Base-by-base conservation (phyloP, 208 protist genomes). In the Naegleria gruberi region DNA sequence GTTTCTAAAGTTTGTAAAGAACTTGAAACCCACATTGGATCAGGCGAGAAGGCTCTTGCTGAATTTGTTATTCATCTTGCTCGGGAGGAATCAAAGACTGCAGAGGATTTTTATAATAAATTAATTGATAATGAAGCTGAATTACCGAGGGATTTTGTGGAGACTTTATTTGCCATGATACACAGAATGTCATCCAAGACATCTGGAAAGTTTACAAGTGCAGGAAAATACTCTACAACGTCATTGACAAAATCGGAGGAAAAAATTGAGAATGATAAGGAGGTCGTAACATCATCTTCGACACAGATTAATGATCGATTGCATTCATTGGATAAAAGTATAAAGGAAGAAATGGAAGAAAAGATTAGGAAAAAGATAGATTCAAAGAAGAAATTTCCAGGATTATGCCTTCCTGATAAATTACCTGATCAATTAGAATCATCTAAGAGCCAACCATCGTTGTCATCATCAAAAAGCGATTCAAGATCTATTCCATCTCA, bases 21-120 rank as follows among this genome's bases (percentile, higher is more conserved):
- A 90, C 91, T 98, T 40, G 94, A 97, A 83, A 97, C 96, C 90
- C 95, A 97, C 89, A 44, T 97, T 0, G 73, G 41, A 40, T 26
- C 34, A 15, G 42, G 8, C 1, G 82, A 90, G 6, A 85, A 77
- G 30, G 42, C 34, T 34, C 15, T 90, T 30, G 57, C 89, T 26
- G 89, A 90, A 77, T 90, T 90, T 81, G 19, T 90, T n/a, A 90
- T 90, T 23, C 30, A 85, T 46, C 6, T 90, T 7, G 65, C 65
- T 10, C 4, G 51, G 26, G 65, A 90, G 23, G 12, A 47, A 90
- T 46, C 15, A 0, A 77, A 88, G 5, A 55, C 42, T 37, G 8
- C 47, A n/a, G 42, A 42, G 10, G 82, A 81, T 42, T 90, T 85
- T 77, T 37, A 77, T 40, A 73, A 81, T 26, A 46, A 44, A 23